phyloP scores from a whole-genome alignment of 1,139 yeast species.

The Candida pseudocylindracea region DNA sequence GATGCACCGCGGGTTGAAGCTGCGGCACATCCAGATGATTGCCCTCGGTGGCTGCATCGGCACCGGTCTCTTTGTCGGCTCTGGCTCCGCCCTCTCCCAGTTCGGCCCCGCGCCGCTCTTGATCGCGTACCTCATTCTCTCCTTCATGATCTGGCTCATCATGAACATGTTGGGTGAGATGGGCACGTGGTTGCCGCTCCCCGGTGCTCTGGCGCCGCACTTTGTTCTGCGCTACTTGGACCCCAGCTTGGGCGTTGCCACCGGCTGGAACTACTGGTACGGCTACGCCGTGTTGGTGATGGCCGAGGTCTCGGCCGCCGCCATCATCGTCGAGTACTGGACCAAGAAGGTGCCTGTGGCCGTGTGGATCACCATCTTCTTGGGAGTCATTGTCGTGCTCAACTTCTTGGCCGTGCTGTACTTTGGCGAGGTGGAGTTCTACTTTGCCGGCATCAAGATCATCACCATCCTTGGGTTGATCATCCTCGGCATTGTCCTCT shows the following conservation, averaged over 20 bases:
- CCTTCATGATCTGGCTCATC: slow-evolving; percentile 32
- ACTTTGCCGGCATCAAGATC: slow-evolving; percentile 2
- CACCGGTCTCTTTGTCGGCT: slow-evolving; percentile 10
- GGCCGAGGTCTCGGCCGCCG: slow-evolving; percentile 36
- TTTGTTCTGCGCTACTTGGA: slow-evolving; percentile 33
- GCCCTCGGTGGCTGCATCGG: slow-evolving; percentile 3
- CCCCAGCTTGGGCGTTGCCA: slow-evolving; percentile 40
- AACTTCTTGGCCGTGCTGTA: slow-evolving; percentile 37
- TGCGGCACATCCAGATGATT: slow-evolving; percentile 5
- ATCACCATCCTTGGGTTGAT: slow-evolving; percentile 2
- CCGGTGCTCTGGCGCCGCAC: slow-evolving; percentile 40
- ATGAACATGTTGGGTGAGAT: slow-evolving; percentile 46
- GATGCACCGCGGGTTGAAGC: slow-evolving; percentile 15
- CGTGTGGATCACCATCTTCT: slow-evolving; percentile 44
- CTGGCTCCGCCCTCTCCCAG: slow-evolving; percentile 31
- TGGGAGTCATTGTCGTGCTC: slow-evolving; percentile 26
- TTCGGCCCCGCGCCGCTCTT: slow-evolving; percentile 44
- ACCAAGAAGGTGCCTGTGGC: slow-evolving; percentile 34
- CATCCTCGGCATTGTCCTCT: slow-evolving; percentile 2
- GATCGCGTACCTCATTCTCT: slow-evolving; percentile 29
- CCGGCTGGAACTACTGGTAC: slow-evolving; percentile 40
- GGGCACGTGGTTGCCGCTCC: slow-evolving; percentile 35
- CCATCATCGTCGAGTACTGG: slow-evolving; percentile 40
- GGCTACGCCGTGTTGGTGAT: slow-evolving; percentile 44
- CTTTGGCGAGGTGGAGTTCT: slow-evolving; percentile 3